Evolutionary conservation across 2,329 filamentous ascomycete species (phyloP).

Genomic region (Huntiella savannae): DNA sequence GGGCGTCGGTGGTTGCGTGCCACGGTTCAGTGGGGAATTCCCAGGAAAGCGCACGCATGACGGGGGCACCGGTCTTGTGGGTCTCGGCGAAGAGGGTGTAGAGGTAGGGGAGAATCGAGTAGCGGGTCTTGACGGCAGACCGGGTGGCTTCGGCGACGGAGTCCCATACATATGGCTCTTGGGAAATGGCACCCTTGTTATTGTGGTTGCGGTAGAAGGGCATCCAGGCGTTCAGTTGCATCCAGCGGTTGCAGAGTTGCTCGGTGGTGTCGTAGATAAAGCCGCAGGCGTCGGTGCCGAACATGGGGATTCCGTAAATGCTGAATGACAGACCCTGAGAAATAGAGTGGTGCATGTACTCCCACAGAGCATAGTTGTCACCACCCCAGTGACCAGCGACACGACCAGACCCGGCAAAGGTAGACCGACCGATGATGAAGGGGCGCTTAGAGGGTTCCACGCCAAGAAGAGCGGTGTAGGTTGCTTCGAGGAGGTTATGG

Average conservation of each 20-base stretch:
- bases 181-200: constrained; percentile 22
- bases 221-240: constrained; percentile 47
- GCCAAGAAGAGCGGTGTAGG: constrained; percentile 48
- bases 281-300: constrained; percentile 58
- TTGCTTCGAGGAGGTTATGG: constrained; percentile 56
- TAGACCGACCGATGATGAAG: constrained; percentile 69
- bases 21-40: constrained; percentile 37
- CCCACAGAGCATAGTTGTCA: constrained; percentile 53
- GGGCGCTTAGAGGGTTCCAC: constrained; percentile 52
- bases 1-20: constrained; percentile 27
- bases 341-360: constrained; percentile 59
- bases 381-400: constrained; percentile 71
- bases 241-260: constrained; percentile 50
- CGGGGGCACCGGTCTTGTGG: constrained; percentile 39
- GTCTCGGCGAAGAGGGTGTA: constrained; percentile 53
- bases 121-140: constrained; percentile 53
- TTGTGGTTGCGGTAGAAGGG: constrained; percentile 58
- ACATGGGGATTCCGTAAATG: constrained; percentile 51
- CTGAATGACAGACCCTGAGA: constrained; percentile 58
- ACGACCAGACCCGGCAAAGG: constrained; percentile 58
- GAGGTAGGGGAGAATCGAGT: constrained; percentile 62
- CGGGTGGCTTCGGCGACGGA: constrained; percentile 43
- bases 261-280: constrained; percentile 46
- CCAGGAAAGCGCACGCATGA: constrained; percentile 54
- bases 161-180: constrained; percentile 54